These are phyloP conservation scores for Neurospora sp. DNA, from an alignment of 2,329 filamentous ascomycete species.

Conservation along the genomic window DNA sequence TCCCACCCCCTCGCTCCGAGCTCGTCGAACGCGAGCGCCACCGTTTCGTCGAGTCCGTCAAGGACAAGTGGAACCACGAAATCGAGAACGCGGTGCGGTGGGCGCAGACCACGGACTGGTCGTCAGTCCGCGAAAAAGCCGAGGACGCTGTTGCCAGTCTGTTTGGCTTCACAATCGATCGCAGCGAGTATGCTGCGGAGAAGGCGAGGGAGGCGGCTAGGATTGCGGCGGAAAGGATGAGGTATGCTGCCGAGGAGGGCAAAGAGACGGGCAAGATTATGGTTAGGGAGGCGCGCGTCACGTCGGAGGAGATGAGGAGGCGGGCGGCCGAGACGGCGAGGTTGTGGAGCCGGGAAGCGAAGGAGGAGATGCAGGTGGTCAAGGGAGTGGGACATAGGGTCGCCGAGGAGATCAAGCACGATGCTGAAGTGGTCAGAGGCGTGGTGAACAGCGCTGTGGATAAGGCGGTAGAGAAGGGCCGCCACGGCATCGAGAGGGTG, in stretches of 20 bases:
- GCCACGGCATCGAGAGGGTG: conserved; percentile 28
- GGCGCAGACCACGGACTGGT: conserved; percentile 59
- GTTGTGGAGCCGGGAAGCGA: conserved; percentile 15
- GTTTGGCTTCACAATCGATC: conserved; percentile 29
- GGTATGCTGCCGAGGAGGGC: conserved; percentile 22
- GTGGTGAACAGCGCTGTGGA: conserved; percentile 30
- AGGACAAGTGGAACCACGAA: conserved; percentile 72
- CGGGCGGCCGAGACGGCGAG: conserved; percentile 17
- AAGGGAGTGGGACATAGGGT: conserved; percentile 29
- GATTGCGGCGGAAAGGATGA: conserved; percentile 24
- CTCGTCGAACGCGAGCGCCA: conserved; percentile 41
- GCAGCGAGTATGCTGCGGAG: conserved; percentile 22
- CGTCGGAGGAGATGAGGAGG: conserved; percentile 13
- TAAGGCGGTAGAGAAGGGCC: conserved; percentile 31
- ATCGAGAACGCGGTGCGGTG: conserved; percentile 56
- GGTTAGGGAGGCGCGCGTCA: conserved; percentile 6
- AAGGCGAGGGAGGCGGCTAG: conserved; percentile 18
- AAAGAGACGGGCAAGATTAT: conserved; percentile 26
- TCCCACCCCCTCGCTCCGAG: conserved; percentile 37
- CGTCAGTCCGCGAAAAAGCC: conserved; percentile 47
- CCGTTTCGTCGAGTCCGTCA: conserved; percentile 54
- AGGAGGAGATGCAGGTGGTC: conserved; percentile 22
- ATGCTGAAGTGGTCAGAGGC: conserved; percentile 28
- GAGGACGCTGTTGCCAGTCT: conserved; percentile 39
- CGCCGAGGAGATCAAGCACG: conserved; percentile 16